Evolutionary conservation across 208 protist species (phyloP).

Genomic region (Angomonas ambiguus): DNA sequence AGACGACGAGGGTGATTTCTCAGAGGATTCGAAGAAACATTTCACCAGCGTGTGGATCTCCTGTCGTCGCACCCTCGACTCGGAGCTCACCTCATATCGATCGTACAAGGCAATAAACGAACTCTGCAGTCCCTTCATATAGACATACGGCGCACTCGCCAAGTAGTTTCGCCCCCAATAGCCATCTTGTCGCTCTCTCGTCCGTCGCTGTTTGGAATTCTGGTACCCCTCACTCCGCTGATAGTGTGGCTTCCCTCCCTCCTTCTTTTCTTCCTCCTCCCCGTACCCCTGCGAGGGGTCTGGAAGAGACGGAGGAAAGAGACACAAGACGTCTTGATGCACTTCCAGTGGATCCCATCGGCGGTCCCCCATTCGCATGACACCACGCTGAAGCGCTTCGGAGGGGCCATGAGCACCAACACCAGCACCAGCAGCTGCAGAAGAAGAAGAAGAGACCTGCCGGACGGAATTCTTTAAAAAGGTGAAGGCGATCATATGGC

Average conservation of each 20-base stretch:
- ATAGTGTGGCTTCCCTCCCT: background rate
- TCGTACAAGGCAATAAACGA: background rate
- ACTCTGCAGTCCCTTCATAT: background rate
- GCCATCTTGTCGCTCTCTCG: background rate
- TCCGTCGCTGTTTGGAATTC: background rate
- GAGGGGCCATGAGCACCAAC: too few species aligned
- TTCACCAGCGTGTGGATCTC: background rate
- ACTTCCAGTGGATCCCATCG: background rate
- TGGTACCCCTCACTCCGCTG: background rate
- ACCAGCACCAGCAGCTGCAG: too few species aligned
- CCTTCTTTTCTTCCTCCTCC: too few species aligned
- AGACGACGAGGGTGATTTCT: background rate
- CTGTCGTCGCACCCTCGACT: background rate
- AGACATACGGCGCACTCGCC: background rate
- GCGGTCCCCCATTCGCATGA: background rate
- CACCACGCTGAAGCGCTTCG: too few species aligned
- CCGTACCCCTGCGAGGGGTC: too few species aligned
- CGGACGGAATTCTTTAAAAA: too few species aligned
- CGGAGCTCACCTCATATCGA: background rate
- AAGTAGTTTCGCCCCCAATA: background rate
- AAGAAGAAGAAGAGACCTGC: too few species aligned
- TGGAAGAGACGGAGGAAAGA: background rate
- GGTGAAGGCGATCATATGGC: conserved; percentile 25
- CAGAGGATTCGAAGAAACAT: background rate
- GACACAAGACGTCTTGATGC: background rate